A percentile compares a stretch with the other conserved stretches of the same genome.
Conservation (phyloP, 2,329 filamentous ascomycete species). For the Periconia sp. region DNA sequence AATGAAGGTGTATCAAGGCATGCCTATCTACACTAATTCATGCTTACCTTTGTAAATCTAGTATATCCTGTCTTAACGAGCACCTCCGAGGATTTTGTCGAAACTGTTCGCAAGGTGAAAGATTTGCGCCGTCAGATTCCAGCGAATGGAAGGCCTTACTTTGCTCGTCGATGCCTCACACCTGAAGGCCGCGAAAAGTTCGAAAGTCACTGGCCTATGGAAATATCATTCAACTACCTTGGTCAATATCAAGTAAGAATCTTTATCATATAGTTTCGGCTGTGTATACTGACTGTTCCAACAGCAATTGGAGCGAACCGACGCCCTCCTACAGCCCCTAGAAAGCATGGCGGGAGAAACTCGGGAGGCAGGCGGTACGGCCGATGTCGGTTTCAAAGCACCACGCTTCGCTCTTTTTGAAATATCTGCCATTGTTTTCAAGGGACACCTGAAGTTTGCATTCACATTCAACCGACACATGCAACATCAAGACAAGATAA, state of each 20-base stretch:
- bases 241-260: slow-evolving; percentile 52
- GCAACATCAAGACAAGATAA: slow-evolving; percentile 48
- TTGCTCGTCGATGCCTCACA: slow-evolving; percentile 40
- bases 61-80: slow-evolving; percentile 48
- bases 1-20: not conserved
- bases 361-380: slow-evolving; percentile 47
- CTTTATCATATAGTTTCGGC: not conserved
- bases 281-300: slow-evolving; percentile 28
- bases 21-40: not conserved
- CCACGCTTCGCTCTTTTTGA: slow-evolving; percentile 55
- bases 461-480: slow-evolving; percentile 56
- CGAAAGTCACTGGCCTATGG: slow-evolving; percentile 50
- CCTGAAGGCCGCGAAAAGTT: slow-evolving; percentile 30
- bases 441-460: slow-evolving; percentile 50
- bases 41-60: not conserved
- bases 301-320: slow-evolving; percentile 48
- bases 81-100: slow-evolving; percentile 40
- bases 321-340: slow-evolving; percentile 47
- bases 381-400: slow-evolving; percentile 48
- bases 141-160: slow-evolving; percentile 49
- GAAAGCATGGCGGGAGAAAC: slow-evolving; percentile 52
- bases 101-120: slow-evolving; percentile 58
- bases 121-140: slow-evolving; percentile 49
- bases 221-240: slow-evolving; percentile 61
- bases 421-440: slow-evolving; percentile 53